A percentile compares a stretch with the other conserved stretches of the same genome.
Conservation (phyloP, 164 flowering plant species). For the Akebia trifoliata region DNA sequence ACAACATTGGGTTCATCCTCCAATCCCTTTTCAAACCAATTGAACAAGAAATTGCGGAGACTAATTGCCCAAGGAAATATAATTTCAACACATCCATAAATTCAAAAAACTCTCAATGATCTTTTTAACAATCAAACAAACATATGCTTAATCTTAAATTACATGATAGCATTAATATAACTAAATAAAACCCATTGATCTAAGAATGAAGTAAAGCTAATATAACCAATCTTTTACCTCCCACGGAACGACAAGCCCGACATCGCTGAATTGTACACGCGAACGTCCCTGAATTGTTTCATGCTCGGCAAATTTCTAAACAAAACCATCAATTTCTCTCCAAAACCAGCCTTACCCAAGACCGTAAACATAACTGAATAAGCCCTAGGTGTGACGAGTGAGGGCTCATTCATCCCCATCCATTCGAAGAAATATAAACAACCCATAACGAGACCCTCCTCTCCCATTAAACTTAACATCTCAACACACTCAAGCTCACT, state of each 20-base stretch:
- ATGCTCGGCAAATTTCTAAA: slow-evolving; percentile 50
- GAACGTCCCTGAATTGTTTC: slow-evolving; percentile 52
- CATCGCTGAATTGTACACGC: slow-evolving; percentile 74
- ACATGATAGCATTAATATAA: neutral
- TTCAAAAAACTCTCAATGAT: neutral
- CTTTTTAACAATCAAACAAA: neutral
- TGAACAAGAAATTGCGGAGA: neutral
- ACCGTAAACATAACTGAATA: slow-evolving; percentile 58
- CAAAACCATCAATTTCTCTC: slow-evolving; percentile 58
- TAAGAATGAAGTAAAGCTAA: neutral
- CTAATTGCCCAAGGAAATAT: neutral
- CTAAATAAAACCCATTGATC: neutral
- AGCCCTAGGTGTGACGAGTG: slow-evolving; percentile 56
- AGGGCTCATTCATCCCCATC: slow-evolving; percentile 78
- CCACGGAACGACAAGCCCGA: slow-evolving; percentile 56
- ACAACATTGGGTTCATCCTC: too few species aligned
- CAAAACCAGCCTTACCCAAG: slow-evolving; percentile 62
- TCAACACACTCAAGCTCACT: slow-evolving; percentile 50
- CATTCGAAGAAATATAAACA: slow-evolving; percentile 83
- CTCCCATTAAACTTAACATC: slow-evolving; percentile 49
- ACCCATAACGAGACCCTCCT: slow-evolving; percentile 45
- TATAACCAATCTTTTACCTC: slow-evolving; percentile 38
- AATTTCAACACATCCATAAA: neutral
- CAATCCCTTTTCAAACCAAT: too few species aligned
- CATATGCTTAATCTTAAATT: neutral